Conservation (phyloP, 1,139 yeast genomes). For the Sugiyamaella sp. region DNA sequence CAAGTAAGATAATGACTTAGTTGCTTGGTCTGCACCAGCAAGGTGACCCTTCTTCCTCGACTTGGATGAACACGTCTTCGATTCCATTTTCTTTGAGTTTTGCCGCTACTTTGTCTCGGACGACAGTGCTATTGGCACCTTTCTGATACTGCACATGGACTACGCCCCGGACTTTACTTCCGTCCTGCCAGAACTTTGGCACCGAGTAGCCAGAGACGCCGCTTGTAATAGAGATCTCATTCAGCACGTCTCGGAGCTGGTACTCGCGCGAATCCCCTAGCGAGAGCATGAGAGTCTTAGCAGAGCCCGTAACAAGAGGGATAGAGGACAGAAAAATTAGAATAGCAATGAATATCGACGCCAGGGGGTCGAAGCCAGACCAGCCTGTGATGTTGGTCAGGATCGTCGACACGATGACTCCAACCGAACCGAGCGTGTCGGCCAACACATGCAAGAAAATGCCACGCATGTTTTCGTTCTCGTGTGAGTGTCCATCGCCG, state of each 20-base stretch:
- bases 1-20: background rate
- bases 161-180: constrained; percentile 46
- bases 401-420: constrained; percentile 85
- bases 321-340: constrained; percentile 79
- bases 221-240: constrained; percentile 66
- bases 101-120: constrained; percentile 64
- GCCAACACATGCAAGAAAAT: constrained; percentile 91
- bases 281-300: constrained; percentile 68
- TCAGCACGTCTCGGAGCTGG: constrained; percentile 61
- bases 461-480: constrained; percentile 91
- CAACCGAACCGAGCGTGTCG: constrained; percentile 94
- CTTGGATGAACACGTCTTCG: constrained; percentile 44
- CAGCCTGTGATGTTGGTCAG: constrained; percentile 50
- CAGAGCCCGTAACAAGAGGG: constrained; percentile 81
- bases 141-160: constrained; percentile 70
- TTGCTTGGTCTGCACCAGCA: constrained; percentile 42
- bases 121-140: constrained; percentile 65
- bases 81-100: constrained; percentile 42
- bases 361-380: constrained; percentile 85
- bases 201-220: constrained; percentile 86
- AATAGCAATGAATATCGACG: constrained; percentile 83
- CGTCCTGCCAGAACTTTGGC: constrained; percentile 88
- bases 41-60: constrained; percentile 42
- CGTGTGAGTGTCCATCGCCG: constrained; percentile 29
- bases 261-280: constrained; percentile 61